Conservation (phyloP, 495 filamentous ascomycete species). For the Lentithecium fluviatile region DNA sequence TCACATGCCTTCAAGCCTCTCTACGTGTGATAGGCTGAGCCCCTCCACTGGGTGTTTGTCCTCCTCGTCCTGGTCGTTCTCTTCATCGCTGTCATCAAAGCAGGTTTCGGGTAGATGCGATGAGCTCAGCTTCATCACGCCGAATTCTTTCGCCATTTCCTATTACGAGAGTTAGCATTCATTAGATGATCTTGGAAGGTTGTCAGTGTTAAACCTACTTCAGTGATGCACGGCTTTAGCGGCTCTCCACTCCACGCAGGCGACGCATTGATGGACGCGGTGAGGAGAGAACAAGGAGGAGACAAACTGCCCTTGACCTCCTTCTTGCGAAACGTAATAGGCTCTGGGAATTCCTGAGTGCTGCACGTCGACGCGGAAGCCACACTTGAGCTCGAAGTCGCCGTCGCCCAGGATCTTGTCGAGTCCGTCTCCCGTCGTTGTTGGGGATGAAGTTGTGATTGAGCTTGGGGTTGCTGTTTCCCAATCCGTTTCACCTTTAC, state of each 20-base stretch:
- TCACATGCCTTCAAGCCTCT: no score
- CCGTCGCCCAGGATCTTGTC: conserved; percentile 5
- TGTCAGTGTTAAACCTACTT: no score
- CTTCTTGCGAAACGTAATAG: conserved; percentile 8
- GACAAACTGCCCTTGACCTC: not conserved
- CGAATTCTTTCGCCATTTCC: not conserved
- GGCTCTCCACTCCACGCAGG: not conserved
- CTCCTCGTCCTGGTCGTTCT: conserved; percentile 10
- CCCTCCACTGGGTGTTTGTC: no score
- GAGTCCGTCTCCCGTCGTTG: not conserved
- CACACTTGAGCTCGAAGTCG: not conserved
- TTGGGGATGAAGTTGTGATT: no score
- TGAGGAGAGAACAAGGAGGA: conserved; percentile 6
- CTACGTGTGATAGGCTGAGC: no score
- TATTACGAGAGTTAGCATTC: no score
- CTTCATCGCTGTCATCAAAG: conserved; percentile 16
- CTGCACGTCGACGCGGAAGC: not conserved
- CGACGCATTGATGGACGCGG: conserved; percentile 5
- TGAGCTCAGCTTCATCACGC: not conserved
- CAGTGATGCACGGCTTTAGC: no score
- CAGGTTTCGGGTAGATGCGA: conserved; percentile 10
- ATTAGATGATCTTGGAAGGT: no score
- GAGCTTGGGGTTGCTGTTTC: no score
- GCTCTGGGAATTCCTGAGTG: not conserved
- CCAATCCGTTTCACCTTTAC: no score